Evolutionary conservation across 2,329 filamentous ascomycete genomes (phyloP).

Genomic region (Aspergillus quadricinctus): DNA sequence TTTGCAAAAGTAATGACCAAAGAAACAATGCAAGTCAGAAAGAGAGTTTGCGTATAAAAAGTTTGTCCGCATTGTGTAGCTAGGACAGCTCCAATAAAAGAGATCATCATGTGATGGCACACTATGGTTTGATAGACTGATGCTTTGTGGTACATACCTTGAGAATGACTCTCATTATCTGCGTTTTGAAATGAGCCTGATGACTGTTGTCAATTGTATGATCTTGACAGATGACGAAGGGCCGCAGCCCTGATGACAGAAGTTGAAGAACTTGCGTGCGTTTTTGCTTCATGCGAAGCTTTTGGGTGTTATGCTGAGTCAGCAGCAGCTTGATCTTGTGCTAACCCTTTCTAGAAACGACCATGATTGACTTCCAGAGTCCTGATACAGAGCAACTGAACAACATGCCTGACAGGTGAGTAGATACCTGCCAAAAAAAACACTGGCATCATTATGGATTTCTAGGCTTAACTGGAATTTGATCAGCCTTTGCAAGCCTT

Average conservation of each 20-base stretch:
- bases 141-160: constrained; percentile 25
- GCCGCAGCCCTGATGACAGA: constrained; percentile 28
- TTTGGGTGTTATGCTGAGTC: constrained; percentile 16
- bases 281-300: constrained; percentile 1
- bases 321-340: not conserved
- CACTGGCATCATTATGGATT: no score
- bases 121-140: not conserved
- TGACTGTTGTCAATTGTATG: constrained; percentile 1
- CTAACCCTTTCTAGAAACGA: not conserved
- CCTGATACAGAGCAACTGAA: no score
- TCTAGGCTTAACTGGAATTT: no score
- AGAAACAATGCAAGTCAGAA: constrained; percentile 6
- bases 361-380: not conserved
- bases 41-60: constrained; percentile 50
- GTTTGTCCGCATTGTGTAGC: constrained; percentile 57
- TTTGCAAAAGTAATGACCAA: not conserved
- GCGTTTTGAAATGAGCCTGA: constrained; percentile 4
- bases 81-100: constrained; percentile 77
- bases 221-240: constrained; percentile 12
- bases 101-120: constrained; percentile 50
- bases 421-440: no score
- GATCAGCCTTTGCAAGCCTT: no score
- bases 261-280: constrained; percentile 14
- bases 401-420: no score
- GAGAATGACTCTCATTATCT: constrained; percentile 26